Conservation (phyloP, 306 rosid genomes). For the Fragaria nilgerrensis region DNA sequence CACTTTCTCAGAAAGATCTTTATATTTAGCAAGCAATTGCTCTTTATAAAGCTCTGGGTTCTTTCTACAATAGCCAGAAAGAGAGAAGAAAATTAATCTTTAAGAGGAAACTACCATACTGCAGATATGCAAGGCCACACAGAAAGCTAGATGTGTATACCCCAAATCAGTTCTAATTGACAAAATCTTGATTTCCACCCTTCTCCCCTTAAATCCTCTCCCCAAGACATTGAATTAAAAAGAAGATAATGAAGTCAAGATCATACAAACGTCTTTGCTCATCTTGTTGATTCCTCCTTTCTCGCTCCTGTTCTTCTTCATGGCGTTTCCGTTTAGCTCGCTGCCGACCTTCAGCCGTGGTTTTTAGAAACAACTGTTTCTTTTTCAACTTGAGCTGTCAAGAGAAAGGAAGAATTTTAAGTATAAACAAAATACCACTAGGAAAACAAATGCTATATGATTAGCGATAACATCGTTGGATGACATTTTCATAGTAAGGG, state of each 20-base stretch:
- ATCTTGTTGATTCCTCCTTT: constrained; percentile 70
- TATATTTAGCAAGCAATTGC: constrained; percentile 68
- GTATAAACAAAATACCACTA: background rate
- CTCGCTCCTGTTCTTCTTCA: constrained; percentile 75
- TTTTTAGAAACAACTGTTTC: constrained; percentile 78
- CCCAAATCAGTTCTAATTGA: constrained; percentile 7
- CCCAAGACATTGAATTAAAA: background rate
- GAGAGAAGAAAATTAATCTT: constrained; percentile 11
- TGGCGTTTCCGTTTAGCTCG: constrained; percentile 79
- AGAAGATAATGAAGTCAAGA: constrained; percentile 6
- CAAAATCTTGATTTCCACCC: background rate
- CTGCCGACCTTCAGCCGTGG: constrained; percentile 90
- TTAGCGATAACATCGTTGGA: background rate
- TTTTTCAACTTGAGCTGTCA: constrained; percentile 75
- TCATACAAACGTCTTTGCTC: constrained; percentile 78
- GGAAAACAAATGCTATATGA: background rate
- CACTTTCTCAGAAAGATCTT: constrained; percentile 70
- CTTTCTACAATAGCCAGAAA: constrained; percentile 46
- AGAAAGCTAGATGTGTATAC: background rate
- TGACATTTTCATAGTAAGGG: background rate
- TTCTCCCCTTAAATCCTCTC: constrained; percentile 10
- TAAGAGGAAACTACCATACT: constrained; percentile 22
- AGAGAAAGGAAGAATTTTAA: constrained; percentile 15
- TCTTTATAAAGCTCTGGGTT: constrained; percentile 86
- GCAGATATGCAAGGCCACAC: constrained; percentile 4